Evolutionary conservation across 805 yeast genomes (phyloP), one percentile per base, ranked within the genome.

Genomic region (Blastobotrys peoriensis): DNA sequence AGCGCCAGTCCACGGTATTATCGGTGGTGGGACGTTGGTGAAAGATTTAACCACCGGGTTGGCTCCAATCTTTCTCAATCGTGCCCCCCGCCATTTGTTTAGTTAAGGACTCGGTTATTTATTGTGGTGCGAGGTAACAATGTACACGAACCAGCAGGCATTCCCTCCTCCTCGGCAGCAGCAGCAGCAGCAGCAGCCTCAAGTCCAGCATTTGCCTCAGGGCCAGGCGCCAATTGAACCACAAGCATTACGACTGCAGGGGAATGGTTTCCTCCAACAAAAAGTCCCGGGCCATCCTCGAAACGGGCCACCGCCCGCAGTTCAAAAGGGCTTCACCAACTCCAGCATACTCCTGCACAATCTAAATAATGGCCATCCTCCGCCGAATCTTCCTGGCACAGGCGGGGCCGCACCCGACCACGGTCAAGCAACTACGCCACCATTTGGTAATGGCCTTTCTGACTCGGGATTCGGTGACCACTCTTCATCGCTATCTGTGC

Each of bases 361-460:
- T 15, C 38, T 16, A 21, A 33, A 33, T 33, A 33, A 16, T 33
- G 16, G 30, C 10, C 30, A 25, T 25, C 30, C 30, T 25, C 30
- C 36, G 13, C 21, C 16, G 9, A 16, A 16, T 10, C n/a, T 30
- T 9, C 10, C 48, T 41, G 47, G 30, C 38, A 38, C 23, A 46
- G 13, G 13, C 13, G 30, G 13, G 13, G 30, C 30, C 30, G 51
- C 13, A 46, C 53, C 17, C 41, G 45, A 21, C 44, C 51, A 8
- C 15, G 37, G n/a, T 25, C 30, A 25, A 25, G 8, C 30, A n/a
- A n/a, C n/a, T n/a, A n/a, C n/a, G n/a, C n/a, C n/a, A n/a, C n/a
- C n/a, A n/a, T n/a, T n/a, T n/a, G n/a, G n/a, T n/a, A 37, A 21
- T 19, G 27, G 41, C 38, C 18, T 41, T 34, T 40, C 48, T 45